Base-by-base conservation (phyloP, 192 early-diverging fungal genomes). In the Podila epigama region DNA sequence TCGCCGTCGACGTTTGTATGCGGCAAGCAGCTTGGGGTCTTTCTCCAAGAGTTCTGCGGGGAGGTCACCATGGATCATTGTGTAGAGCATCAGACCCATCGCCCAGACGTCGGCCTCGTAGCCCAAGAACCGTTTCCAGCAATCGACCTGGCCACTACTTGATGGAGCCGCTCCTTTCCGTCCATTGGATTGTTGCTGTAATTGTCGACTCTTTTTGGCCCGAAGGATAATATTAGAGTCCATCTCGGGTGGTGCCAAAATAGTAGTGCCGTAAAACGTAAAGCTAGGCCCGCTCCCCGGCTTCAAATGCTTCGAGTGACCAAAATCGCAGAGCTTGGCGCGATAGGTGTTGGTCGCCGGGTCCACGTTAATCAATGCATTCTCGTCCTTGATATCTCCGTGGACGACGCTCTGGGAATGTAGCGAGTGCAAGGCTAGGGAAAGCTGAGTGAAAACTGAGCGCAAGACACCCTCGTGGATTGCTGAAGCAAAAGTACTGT, bases 71-170 rank as follows among this genome's bases (percentile, higher is more conserved):
- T 88, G 89, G 20, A 92, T 69, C 62, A 94, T 77, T 52, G 95
- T 92, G 71, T 92, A 96, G 20, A 94, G 86, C 52, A 97, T 89
- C 18, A 96, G 86, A 55, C 95, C 95, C 69, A 97, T 85, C 4
- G 92, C 92, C 94, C 94, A 97, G 52, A 97, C 82, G 83, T 97
- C 96, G 13, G 95, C 95, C 63, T 65, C 63, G 22, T 39, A 65
- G 25, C 63, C 63, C 42, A 34, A 55, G 25, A 55, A 65, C 2
- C 63, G 63, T 25, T 39, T 28, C 63, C 51, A 65, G 32, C 52
- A 51, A 22, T 63, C 61, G 15, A 36, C 29, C 22, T 36, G 48
- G 7, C n/a, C n/a, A n/a, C n/a, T n/a, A n/a, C n/a, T 51, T 35
- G 20, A 25, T 34, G 13, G 34, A 16, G 12, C 36, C 11, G 27